Evolutionary conservation across 192 early-diverging fungal species (phyloP), one percentile per base, ranked within the genome.

Genomic region (Rhizophagus sp.): DNA sequence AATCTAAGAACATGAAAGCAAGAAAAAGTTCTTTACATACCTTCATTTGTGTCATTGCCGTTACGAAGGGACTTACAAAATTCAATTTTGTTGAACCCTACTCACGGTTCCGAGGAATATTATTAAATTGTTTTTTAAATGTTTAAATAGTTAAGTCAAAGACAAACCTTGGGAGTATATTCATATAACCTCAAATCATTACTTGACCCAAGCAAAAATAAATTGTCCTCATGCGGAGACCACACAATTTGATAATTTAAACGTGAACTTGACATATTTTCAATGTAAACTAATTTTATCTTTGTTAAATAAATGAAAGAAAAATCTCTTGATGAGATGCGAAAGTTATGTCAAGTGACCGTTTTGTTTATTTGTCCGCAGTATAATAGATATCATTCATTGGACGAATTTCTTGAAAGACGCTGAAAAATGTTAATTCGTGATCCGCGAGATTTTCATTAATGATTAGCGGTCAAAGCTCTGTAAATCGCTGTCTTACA

Each of bases 121-220:
- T 74, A 80, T 83, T 17, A 27, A 67, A 63, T 44, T 12, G 1
- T 7, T 0, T 19, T 71, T 75, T 68, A 75, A 67, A 10, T 79
- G 6, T 75, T 68, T 44, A 79, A 47, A 19, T 36, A 11, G 64
- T 30, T 34, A 62, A 67, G 82, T 39, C 13, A 33, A 62, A 39
- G 12, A 57, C 65, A 19, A 71, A 87, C 84, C 67, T 85, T 77
- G 27, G 84, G 81, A 11, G 75, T 80, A 79, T 86, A 92, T 73
- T 92, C 87, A 78, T 89, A 92, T 15, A 92, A 82, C 27, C 85
- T 84, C 44, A 92, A 79, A 63, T 92, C 91, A 61, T 80, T 84
- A 11, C 83, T 84, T 68, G 85, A 86, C 15, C 91, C 88, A 24
- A 89, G 85, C 50, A 92, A 78, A 64, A 92, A 92, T 76, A 85